phyloP scores from a whole-genome alignment of 2,329 filamentous ascomycete species.

The Waltergamsia citrina region DNA sequence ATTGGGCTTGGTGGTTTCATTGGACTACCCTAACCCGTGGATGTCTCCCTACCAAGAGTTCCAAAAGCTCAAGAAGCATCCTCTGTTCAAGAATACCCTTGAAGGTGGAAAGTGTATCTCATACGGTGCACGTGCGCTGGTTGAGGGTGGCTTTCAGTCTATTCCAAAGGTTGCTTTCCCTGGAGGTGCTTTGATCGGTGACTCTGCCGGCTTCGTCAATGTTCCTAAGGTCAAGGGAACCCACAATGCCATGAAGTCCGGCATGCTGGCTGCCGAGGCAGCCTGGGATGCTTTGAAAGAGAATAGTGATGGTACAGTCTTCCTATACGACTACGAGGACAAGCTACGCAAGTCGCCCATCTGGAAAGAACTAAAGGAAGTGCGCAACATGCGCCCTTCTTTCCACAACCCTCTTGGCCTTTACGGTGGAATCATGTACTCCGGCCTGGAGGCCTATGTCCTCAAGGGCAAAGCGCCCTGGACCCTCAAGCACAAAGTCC shows the following conservation, averaged over 20 bases:
- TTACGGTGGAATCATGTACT: conserved; percentile 86
- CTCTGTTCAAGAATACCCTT: conserved; percentile 77
- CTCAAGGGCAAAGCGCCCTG: conserved; percentile 80
- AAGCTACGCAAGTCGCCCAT: conserved; percentile 76
- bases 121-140: conserved; percentile 83
- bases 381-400: conserved; percentile 94
- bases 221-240: conserved; percentile 98
- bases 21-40: conserved; percentile 97
- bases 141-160: conserved; percentile 94
- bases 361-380: conserved; percentile 89
- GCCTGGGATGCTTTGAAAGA: conserved; percentile 65
- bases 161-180: conserved; percentile 97
- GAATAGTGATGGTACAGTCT: conserved; percentile 59
- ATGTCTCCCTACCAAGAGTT: conserved; percentile 92
- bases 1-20: conserved; percentile 80
- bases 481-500: conserved; percentile 78
- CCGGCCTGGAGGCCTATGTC: conserved; percentile 81
- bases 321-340: conserved; percentile 92
- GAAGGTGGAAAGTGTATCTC: conserved; percentile 97
- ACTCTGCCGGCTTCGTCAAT: conserved; percentile 94
- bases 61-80: conserved; percentile 97
- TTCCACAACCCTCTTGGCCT: conserved; percentile 84
- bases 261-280: conserved; percentile 91
- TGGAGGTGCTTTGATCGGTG: conserved; percentile 88
- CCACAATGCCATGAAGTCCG: conserved; percentile 94